Percentiles rank a stretch among this genome's conserved stretches.
Conservation (phyloP, 1,284 basidiomycete species). For the Moesziomyces antarcticus region DNA sequence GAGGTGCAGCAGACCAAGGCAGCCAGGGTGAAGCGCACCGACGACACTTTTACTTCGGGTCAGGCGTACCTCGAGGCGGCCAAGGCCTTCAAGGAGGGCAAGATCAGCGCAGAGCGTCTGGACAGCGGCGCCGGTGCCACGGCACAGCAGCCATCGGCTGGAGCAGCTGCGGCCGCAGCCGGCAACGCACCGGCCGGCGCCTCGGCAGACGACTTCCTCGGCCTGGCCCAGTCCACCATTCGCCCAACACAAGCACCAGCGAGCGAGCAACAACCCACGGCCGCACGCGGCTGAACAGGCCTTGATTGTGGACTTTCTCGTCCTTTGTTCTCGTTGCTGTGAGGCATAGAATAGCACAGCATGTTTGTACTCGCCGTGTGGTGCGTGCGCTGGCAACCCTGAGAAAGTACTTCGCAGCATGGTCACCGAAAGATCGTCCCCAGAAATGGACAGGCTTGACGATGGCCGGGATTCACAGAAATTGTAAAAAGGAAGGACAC, state of each 20-base stretch:
- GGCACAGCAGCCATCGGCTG: not conserved
- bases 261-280: constrained; percentile 5
- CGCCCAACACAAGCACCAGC: constrained; percentile 11
- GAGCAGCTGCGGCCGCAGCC: not conserved
- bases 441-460: too few relatives aligned
- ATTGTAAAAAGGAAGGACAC: not conserved
- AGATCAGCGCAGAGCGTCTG: constrained; percentile 18
- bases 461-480: not conserved
- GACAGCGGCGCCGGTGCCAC: constrained; percentile 8
- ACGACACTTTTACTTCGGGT: constrained; percentile 47
- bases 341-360: too few relatives aligned
- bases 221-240: constrained; percentile 26
- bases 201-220: constrained; percentile 36
- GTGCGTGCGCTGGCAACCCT: too few relatives aligned
- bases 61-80: constrained; percentile 50
- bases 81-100: constrained; percentile 40
- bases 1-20: constrained; percentile 41
- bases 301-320: too few relatives aligned
- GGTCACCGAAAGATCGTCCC: too few relatives aligned
- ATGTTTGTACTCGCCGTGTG: too few relatives aligned
- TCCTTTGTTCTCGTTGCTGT: too few relatives aligned
- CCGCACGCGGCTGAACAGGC: not conserved
- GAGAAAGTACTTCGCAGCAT: too few relatives aligned
- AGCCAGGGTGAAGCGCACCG: constrained; percentile 34
- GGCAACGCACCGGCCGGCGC: not conserved